Evolutionary conservation across 441 rosid genomes (phyloP).

Genomic region (Francoa sonchifolia): DNA sequence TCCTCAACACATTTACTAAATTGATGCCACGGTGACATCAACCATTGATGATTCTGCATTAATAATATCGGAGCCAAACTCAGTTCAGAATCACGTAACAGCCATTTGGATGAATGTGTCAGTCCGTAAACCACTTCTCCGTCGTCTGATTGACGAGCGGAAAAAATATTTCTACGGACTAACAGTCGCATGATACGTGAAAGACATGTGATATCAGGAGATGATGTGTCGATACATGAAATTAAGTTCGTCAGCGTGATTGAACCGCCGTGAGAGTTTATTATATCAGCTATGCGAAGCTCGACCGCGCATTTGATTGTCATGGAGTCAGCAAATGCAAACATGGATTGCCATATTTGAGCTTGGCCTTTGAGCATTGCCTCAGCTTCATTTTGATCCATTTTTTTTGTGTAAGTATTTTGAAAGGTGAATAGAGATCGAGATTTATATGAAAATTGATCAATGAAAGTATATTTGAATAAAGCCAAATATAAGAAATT

Average conservation of each 20-base stretch:
- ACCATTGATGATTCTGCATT: neutral
- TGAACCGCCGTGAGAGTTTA: conserved; percentile 9
- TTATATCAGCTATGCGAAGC: conserved; percentile 16
- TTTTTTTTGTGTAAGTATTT: no score
- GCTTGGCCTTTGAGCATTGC: conserved; percentile 10
- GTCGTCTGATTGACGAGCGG: conserved; percentile 6
- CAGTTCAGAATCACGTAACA: neutral
- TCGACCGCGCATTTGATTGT: conserved; percentile 19
- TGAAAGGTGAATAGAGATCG: no score
- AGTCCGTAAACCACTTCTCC: conserved; percentile 10
- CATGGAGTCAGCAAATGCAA: conserved; percentile 15
- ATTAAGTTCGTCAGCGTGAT: conserved; percentile 9
- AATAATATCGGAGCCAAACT: conserved; percentile 6
- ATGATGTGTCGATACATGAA: conserved; percentile 1
- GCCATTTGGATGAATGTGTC: conserved; percentile 13
- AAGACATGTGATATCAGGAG: neutral
- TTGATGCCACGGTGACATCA: conserved; percentile 7
- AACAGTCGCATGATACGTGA: conserved; percentile 9
- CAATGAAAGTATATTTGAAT: no score
- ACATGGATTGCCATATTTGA: conserved; percentile 4
- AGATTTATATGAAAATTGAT: no score
- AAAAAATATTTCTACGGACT: conserved; percentile 7
- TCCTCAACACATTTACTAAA: conserved; percentile 5
- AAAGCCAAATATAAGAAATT: no score
- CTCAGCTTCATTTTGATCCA: neutral